These are phyloP conservation scores for Phaeosphaeria sp. DNA, from an alignment of 2,329 filamentous ascomycete genomes.

Conservation along the genomic window DNA sequence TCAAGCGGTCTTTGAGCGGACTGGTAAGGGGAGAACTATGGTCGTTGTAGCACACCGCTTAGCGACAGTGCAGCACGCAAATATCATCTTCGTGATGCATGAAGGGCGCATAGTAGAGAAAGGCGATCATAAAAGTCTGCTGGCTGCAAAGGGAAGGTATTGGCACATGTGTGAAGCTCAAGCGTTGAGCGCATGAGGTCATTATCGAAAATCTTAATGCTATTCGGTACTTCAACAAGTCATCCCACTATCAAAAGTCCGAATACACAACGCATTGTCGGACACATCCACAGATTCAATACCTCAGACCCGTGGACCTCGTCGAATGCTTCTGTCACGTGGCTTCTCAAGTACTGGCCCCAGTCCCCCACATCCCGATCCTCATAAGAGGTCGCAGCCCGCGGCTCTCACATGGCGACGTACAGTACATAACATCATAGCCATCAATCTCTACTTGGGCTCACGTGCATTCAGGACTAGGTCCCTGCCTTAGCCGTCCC, in stretches of 20 bases:
- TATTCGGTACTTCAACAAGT: too few relatives aligned
- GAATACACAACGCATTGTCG: too few relatives aligned
- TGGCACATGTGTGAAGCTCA: constrained; percentile 27
- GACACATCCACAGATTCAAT: background rate
- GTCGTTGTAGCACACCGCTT: constrained; percentile 53
- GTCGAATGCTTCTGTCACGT: too few relatives aligned
- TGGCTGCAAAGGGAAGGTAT: constrained; percentile 19
- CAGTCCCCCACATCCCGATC: constrained; percentile 3
- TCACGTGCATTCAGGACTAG: background rate
- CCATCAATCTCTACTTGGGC: background rate
- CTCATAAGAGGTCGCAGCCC: background rate
- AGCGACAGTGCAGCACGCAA: constrained; percentile 47
- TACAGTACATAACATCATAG: background rate
- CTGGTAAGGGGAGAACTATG: constrained; percentile 52
- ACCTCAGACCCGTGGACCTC: background rate
- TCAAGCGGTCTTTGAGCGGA: constrained; percentile 70
- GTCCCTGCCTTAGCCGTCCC: too few relatives aligned
- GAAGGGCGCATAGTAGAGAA: constrained; percentile 48
- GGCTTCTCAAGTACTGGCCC: too few relatives aligned
- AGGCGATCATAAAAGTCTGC: constrained; percentile 33
- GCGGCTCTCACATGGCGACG: background rate
- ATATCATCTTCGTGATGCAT: constrained; percentile 51
- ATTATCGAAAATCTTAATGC: background rate
- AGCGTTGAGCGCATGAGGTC: constrained; percentile 4
- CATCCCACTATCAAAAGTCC: too few relatives aligned